Evolutionary conservation across 805 yeast genomes (phyloP), one percentile per base, ranked within the genome.

Genomic region (Saturnispora halmiae): DNA sequence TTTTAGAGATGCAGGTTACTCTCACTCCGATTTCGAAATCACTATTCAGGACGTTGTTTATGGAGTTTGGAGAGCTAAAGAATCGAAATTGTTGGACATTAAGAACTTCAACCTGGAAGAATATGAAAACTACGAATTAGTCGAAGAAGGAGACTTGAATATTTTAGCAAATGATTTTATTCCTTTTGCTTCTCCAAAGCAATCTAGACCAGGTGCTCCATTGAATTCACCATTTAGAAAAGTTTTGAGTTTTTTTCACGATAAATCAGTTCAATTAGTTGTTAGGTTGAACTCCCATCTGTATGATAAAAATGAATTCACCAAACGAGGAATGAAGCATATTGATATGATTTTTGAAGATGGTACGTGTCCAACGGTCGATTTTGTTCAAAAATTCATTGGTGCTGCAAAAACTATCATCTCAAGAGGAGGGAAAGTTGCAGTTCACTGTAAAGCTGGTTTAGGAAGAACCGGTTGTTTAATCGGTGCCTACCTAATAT

Each of bases 371-470:
- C 98, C 98, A 14, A 82, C 94, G 6, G 72, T 92, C 76, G 92
- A 88, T 13, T 84, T 80, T 51, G 98, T 92, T 6, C 84, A 83
- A 51, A 82, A 84, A 51, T 92, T 92, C 53, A 75, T 92, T 47
- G 98, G 97, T 13, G 95, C 95, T 1, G 92, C 95, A 2, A 96
- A 90, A 55, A 82, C 94, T 27, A 77, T 86, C 8, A 85, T 90
- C 42, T 72, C 74, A 31, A 73, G 78, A 39, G 92, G 94, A 10
- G 96, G 96, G 15, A 87, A 87, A 57, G 81, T 92, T 46, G 98
- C 98, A 2, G 97, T 92, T n/a, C 98, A 92, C 60, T 92, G 98
- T 69, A 90, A 92, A 58, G 98, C 98, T 4, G 98, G 98, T 4
- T 68, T 92, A 43, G 98, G 98, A 10, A 75, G 98, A 67, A 92